Base-by-base conservation (phyloP, 2,329 filamentous ascomycete genomes). In the Colletotrichum costaricense region DNA sequence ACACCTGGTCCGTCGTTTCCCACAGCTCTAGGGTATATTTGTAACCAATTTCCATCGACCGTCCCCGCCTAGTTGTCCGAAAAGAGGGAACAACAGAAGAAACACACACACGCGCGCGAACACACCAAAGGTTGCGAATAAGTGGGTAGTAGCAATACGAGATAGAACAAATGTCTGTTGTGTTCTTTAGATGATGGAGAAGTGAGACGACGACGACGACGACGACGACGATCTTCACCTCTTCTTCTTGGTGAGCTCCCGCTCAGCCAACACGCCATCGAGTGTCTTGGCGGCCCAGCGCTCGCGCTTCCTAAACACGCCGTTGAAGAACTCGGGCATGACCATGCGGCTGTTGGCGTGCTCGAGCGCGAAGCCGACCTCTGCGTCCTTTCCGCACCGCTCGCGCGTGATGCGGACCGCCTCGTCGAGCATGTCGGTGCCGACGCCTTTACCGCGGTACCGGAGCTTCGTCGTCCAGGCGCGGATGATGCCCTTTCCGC, bases 401-500 rank as follows among this genome's bases (percentile, higher is more conserved):
- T 92, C 91, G 77, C 89, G 89, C 73, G 93, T 92, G 67, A 93
- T 81, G 69, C 87, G 87, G 2, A 95, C 91, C 2, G 93, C 94
- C 77, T 94, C 93, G 76, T 93, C 89, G 60, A 98, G 85, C 78
- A 98, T 83, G 38, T 91, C 92, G 54, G 85, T 87, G 3, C 95
- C 95, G 28, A 97, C 86, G 0, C 95, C 94, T 75, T 90, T 90
- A 38, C 89, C 86, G 30, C 95, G 88, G 81, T 94, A 95, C 76
- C 87, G 86, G 63, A 91, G 83, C 79, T 88, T 88, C 2, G 95
- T 94, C 2, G 94, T 96, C 95, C 95, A 98, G 1, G 93, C 95
- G 33, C 93, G 90, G 70, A 98, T 92, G 60, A 95, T 85, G 9
- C 92, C 93, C 74, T 88, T 89, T 65, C 92, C 93, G 46, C 91